Percentiles rank a stretch among this genome's conserved stretches.
These are phyloP conservation scores for Tolypocladium ophioglossoides DNA, from an alignment of 2,329 filamentous ascomycete species.

Conservation along the genomic window DNA sequence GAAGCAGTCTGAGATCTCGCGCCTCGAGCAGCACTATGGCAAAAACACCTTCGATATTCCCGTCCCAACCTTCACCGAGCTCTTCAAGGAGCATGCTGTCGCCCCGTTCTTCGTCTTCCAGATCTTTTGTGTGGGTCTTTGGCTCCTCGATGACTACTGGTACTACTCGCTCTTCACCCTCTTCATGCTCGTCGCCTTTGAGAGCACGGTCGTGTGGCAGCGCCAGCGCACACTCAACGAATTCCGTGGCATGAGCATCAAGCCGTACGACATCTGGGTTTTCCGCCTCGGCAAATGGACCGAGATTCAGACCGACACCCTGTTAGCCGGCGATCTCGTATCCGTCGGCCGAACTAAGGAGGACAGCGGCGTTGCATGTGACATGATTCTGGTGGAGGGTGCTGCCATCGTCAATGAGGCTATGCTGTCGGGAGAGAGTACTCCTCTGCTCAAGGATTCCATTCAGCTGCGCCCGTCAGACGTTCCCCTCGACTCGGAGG, in stretches of 20 bases:
- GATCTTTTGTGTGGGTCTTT: slow-evolving; percentile 94
- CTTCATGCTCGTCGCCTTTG: slow-evolving; percentile 95
- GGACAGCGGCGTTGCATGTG: slow-evolving; percentile 91
- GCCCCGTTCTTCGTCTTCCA: slow-evolving; percentile 99
- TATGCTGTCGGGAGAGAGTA: slow-evolving; percentile 98
- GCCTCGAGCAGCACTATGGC: slow-evolving; percentile 86
- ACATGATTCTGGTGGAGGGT: slow-evolving; percentile 91
- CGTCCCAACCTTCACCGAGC: slow-evolving; percentile 86
- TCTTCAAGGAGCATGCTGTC: slow-evolving; percentile 97
- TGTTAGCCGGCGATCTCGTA: slow-evolving; percentile 86
- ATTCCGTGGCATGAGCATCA: slow-evolving; percentile 98
- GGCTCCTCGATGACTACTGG: slow-evolving; percentile 99
- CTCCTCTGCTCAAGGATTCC: slow-evolving; percentile 91
- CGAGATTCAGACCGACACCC: slow-evolving; percentile 79
- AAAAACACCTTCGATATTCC: slow-evolving; percentile 96
- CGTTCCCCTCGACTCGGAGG: slow-evolving; percentile 73
- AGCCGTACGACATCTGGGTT: slow-evolving; percentile 91
- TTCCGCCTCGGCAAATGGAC: slow-evolving; percentile 81
- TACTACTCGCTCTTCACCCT: slow-evolving; percentile 99
- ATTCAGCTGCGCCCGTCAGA: slow-evolving; percentile 80
- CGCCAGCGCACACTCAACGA: slow-evolving; percentile 90
- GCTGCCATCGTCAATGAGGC: slow-evolving; percentile 98
- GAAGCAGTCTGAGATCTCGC: slow-evolving; percentile 63
- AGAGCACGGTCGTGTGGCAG: slow-evolving; percentile 99
- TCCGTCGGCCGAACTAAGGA: slow-evolving; percentile 93